Conservation (phyloP, 306 rosid species). For the Cucumis cinereus region DNA sequence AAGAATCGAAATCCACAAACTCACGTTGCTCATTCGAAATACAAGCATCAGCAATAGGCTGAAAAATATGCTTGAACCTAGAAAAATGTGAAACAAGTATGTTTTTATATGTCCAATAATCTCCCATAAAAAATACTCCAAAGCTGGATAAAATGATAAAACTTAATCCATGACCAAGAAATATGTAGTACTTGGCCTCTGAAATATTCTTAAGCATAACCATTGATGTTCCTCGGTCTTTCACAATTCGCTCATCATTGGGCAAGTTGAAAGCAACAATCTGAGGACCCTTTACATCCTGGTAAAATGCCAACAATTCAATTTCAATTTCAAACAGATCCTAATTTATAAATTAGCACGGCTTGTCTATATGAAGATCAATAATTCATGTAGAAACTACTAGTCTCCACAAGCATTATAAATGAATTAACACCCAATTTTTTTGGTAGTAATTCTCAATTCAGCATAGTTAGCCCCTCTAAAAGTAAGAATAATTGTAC, state of each 20-base stretch:
- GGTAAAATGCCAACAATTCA: constrained; percentile 17
- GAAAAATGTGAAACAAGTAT: constrained; percentile 11
- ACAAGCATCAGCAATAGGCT: constrained; percentile 69
- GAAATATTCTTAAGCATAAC: constrained; percentile 96
- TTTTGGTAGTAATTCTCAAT: neutral
- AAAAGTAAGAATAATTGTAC: neutral
- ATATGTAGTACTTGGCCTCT: constrained; percentile 73
- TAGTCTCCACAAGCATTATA: neutral
- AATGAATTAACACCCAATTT: neutral
- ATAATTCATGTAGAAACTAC: neutral
- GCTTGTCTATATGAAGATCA: neutral
- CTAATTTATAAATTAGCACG: neutral
- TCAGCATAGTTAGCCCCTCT: neutral
- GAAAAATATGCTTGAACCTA: constrained; percentile 84
- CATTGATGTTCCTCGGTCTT: constrained; percentile 86
- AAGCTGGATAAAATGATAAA: constrained; percentile 1
- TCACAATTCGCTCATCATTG: constrained; percentile 86
- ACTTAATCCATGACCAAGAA: constrained; percentile 6
- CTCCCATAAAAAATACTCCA: constrained; percentile 1
- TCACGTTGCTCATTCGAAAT: constrained; percentile 54
- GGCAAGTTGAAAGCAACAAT: constrained; percentile 94
- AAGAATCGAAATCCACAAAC: constrained; percentile 79
- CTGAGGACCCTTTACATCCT: constrained; percentile 98
- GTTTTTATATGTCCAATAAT: neutral
- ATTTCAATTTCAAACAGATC: constrained; percentile 6